A percentile compares a stretch with the other conserved stretches of the same genome.
phyloP scores from a whole-genome alignment of 2,329 filamentous ascomycete species.

The Cyclaneusma minus region DNA sequence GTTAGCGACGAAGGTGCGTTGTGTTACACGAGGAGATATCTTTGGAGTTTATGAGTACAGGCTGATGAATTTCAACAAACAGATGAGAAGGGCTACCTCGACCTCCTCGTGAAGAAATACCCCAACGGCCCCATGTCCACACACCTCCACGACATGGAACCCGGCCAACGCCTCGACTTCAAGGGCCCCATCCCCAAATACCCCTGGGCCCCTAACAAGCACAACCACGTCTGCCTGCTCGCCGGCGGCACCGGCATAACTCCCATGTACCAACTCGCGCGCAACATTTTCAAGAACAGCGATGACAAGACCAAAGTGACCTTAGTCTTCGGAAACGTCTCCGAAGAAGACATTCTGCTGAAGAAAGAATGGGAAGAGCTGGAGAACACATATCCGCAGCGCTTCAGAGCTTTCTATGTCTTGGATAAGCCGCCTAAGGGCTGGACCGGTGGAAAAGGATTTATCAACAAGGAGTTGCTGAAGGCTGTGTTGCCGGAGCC shows the following conservation, averaged over 20 bases:
- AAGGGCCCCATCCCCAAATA: constrained; percentile 97
- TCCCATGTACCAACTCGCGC: constrained; percentile 91
- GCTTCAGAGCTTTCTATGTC: constrained; percentile 90
- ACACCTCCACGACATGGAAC: constrained; percentile 69
- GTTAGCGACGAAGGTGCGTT: constrained; percentile 64
- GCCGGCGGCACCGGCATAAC: constrained; percentile 96
- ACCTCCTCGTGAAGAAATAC: constrained; percentile 87
- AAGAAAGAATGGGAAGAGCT: constrained; percentile 72
- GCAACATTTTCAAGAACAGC: constrained; percentile 89
- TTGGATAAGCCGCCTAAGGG: constrained; percentile 70
- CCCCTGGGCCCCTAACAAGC: constrained; percentile 79
- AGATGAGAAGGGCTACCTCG: constrained; percentile 67
- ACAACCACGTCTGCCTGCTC: constrained; percentile 72
- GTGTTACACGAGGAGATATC: too few relatives aligned
- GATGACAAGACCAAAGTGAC: constrained; percentile 96
- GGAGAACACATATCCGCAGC: constrained; percentile 89
- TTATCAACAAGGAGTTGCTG: constrained; percentile 77
- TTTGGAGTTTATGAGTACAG: constrained; percentile 4
- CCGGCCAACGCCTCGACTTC: constrained; percentile 72
- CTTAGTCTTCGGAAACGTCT: constrained; percentile 81
- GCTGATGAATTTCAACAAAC: neutral
- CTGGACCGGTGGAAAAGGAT: constrained; percentile 66
- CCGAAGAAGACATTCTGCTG: constrained; percentile 80
- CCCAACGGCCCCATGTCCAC: constrained; percentile 80
- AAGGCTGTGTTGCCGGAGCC: constrained; percentile 92